Evolutionary conservation across 1,284 basidiomycete genomes (phyloP).

Genomic region (Pseudozyma hubeiensis): DNA sequence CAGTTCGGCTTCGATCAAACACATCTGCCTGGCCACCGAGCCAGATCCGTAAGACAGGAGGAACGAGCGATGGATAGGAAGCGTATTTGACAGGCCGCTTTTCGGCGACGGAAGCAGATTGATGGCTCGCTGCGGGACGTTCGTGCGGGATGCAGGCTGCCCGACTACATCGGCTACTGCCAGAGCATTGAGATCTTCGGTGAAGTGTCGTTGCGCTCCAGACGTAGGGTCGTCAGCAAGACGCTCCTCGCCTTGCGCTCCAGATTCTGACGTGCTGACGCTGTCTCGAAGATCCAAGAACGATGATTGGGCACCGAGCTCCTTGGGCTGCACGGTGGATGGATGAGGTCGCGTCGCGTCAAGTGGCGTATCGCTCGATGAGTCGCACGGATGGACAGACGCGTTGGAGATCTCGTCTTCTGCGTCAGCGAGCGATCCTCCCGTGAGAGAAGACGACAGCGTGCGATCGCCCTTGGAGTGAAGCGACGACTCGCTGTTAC

Average conservation of each 20-base stretch:
- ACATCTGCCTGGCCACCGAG: slow-evolving; percentile 80
- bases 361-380: slow-evolving; percentile 12
- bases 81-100: slow-evolving; percentile 14
- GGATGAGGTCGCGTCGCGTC: neutral
- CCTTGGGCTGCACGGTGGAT: slow-evolving; percentile 1
- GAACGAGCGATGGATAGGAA: slow-evolving; percentile 60
- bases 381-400: slow-evolving; percentile 27
- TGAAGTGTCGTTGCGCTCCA: too few species aligned
- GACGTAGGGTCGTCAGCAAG: too few species aligned
- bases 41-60: slow-evolving; percentile 71
- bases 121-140: neutral
- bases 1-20: slow-evolving; percentile 87
- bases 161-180: neutral
- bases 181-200: neutral
- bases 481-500: slow-evolving; percentile 16
- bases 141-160: neutral
- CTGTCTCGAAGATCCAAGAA: slow-evolving; percentile 34
- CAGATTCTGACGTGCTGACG: slow-evolving; percentile 27
- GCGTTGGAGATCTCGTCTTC: slow-evolving; percentile 32
- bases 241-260: neutral
- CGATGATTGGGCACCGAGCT: slow-evolving; percentile 15
- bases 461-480: slow-evolving; percentile 26
- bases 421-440: slow-evolving; percentile 38
- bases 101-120: slow-evolving; percentile 11
- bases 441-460: slow-evolving; percentile 30